Conservation (phyloP, 2,329 filamentous ascomycete species). For the Trichoderma asperellum region DNA sequence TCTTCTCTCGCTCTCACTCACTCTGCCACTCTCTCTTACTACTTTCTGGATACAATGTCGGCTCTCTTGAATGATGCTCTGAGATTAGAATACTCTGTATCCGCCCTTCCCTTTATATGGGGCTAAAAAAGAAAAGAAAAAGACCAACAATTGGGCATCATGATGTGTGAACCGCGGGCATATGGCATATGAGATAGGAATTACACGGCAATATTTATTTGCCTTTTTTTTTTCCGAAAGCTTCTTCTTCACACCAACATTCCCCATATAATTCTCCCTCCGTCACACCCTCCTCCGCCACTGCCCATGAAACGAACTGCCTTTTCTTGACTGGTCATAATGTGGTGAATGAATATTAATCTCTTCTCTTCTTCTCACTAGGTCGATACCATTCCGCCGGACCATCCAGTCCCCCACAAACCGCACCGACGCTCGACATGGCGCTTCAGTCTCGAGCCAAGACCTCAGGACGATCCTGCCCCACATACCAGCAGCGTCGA, state of each 20-base stretch:
- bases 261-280: background rate
- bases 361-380: slow-evolving; percentile 34
- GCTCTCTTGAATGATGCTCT: slow-evolving; percentile 35
- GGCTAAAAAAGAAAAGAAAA: slow-evolving; percentile 33
- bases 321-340: slow-evolving; percentile 25
- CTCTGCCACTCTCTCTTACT: slow-evolving; percentile 31
- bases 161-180: slow-evolving; percentile 41
- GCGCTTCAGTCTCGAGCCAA: slow-evolving; percentile 46
- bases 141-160: slow-evolving; percentile 34
- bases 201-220: slow-evolving; percentile 42
- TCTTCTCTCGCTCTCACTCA: slow-evolving; percentile 25
- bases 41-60: slow-evolving; percentile 27
- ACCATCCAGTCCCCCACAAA: slow-evolving; percentile 44
- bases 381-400: slow-evolving; percentile 44
- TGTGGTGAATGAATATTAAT: slow-evolving; percentile 44
- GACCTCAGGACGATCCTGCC: slow-evolving; percentile 37
- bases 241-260: slow-evolving; percentile 1
- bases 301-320: background rate
- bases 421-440: slow-evolving; percentile 51
- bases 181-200: slow-evolving; percentile 51
- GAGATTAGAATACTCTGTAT: slow-evolving; percentile 33
- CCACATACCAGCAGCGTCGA: slow-evolving; percentile 33
- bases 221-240: slow-evolving; percentile 21
- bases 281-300: slow-evolving; percentile 13
- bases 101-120: slow-evolving; percentile 37